Base-by-base conservation (phyloP, 768 basidiomycete genomes). In the Russula griseocarnosa region DNA sequence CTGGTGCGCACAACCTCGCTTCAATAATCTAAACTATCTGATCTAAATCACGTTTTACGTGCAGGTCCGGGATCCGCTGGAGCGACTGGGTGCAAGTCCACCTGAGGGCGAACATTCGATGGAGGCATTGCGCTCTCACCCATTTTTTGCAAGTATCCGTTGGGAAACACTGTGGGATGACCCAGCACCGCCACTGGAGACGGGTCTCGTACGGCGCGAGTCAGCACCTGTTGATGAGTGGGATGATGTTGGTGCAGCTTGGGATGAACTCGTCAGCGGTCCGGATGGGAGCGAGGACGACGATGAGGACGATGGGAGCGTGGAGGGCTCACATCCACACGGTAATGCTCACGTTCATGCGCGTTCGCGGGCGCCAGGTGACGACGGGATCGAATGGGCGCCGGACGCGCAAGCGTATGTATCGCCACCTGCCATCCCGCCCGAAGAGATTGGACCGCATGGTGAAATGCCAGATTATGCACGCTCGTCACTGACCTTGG, bases 91-190 rank as follows among this genome's bases (percentile, higher is more conserved):
- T 9, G 83, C 83, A 4, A 80, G 81, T 50, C 74, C 73, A 44
- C 73, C 76, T 26, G 79, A 73, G 30, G 74, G 68, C 61, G 58
- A 62, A 28, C 75, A 73, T 69, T 78, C 75, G 60, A 78, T 77
- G 75, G 68, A 73, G 51, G 79, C 80, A 11, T 78, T 91, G 51
- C 81, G 85, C 4, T 70, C 73, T 10, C 88, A 90, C 68, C 77
- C 81, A 0, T 91, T 90, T 71, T 86, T 91, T 61, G 73, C 76
- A 20, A 66, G 74, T 20, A 77, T 88, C 58, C 75, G 79, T 55
- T 91, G 89, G 89, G 74, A 77, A 11, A 78, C 75, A 0, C 76
- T 92, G 4, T 92, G 90, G 90, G 83, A 78, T 0, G 78, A 78
- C n/a, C 76, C 82, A 7, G 78, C 81, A 5, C 89, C 89, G 24